Evolutionary conservation across 1,139 yeast species (phyloP).

Genomic region (Blastobotrys illinoisensis): DNA sequence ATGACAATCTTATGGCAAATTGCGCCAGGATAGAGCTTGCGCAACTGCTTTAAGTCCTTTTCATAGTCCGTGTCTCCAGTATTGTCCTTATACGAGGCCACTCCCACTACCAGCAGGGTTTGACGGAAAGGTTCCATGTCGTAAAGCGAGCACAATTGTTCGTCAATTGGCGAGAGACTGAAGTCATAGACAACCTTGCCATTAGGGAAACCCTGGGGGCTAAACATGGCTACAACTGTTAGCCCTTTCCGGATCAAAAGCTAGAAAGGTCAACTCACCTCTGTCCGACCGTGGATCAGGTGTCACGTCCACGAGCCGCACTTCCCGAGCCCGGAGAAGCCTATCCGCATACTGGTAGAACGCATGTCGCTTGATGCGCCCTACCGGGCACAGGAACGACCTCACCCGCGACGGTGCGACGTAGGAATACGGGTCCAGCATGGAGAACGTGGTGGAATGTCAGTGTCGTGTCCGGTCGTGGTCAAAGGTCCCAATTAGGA

Average conservation of each 20-base stretch:
- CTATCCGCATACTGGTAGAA: conserved; percentile 45
- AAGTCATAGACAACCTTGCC: conserved; percentile 66
- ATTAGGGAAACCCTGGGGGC: conserved; percentile 79
- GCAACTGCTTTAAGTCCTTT: conserved; percentile 34
- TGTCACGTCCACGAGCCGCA: conserved; percentile 68
- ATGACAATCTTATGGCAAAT: conserved; percentile 59
- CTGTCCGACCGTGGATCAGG: conserved; percentile 50
- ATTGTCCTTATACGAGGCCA: conserved; percentile 42
- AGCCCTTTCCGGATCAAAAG: background rate
- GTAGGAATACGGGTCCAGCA: conserved; percentile 40
- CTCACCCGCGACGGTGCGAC: conserved; percentile 61
- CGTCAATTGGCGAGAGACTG: conserved; percentile 44
- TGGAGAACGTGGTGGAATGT: conserved; percentile 1
- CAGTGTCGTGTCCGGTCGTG: background rate
- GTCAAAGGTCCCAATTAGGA: background rate
- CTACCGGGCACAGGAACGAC: conserved; percentile 66
- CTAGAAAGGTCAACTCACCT: conserved; percentile 19
- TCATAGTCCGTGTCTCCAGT: conserved; percentile 30
- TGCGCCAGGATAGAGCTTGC: conserved; percentile 49
- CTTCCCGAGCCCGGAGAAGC: conserved; percentile 52
- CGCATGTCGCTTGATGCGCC: conserved; percentile 43
- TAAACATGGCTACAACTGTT: conserved; percentile 41
- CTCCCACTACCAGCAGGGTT: conserved; percentile 49
- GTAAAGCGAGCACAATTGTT: conserved; percentile 59
- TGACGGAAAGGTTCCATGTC: conserved; percentile 89